Percentiles rank a stretch among this genome's conserved stretches.
These are phyloP conservation scores for Inonotus hispidus DNA, from an alignment of 1,284 basidiomycete genomes.

Conservation along the genomic window DNA sequence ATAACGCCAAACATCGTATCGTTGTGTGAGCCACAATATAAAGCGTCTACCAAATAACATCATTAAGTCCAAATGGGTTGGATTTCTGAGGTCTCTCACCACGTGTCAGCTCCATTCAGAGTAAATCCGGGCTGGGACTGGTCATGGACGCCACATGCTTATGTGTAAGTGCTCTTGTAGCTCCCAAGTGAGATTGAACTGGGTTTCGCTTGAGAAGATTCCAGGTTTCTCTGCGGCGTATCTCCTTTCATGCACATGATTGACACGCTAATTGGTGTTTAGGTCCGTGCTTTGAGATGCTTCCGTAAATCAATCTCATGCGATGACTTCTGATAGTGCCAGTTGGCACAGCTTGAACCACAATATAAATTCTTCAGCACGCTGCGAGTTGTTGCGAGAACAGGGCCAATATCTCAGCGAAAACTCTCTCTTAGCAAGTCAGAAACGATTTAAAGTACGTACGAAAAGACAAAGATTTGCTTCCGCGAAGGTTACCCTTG, in stretches of 20 bases:
- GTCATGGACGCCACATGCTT: not conserved
- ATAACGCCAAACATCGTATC: not conserved
- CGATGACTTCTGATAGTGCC: not conserved
- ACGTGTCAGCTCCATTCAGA: not conserved
- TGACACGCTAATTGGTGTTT: not conserved
- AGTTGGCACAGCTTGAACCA: not conserved
- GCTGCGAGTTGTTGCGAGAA: not conserved
- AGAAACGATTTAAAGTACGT: not conserved
- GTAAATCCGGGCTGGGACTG: not conserved
- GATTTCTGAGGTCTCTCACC: not conserved
- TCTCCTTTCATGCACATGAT: not conserved
- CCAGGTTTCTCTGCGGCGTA: not conserved
- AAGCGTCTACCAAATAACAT: not conserved
- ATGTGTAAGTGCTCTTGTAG: not conserved
- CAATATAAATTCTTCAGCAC: too few relatives aligned
- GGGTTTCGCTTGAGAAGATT: not conserved
- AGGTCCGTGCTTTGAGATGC: not conserved
- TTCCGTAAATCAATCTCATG: not conserved
- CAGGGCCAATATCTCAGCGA: not conserved
- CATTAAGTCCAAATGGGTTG: not conserved
- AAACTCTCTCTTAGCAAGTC: not conserved
- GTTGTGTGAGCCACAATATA: not conserved
- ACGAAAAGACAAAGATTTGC: slow-evolving; percentile 2
- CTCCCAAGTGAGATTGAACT: not conserved
- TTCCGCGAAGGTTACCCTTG: not conserved